Conservation (phyloP, 345 rosid genomes). For the Arabidopsis arenosa region DNA sequence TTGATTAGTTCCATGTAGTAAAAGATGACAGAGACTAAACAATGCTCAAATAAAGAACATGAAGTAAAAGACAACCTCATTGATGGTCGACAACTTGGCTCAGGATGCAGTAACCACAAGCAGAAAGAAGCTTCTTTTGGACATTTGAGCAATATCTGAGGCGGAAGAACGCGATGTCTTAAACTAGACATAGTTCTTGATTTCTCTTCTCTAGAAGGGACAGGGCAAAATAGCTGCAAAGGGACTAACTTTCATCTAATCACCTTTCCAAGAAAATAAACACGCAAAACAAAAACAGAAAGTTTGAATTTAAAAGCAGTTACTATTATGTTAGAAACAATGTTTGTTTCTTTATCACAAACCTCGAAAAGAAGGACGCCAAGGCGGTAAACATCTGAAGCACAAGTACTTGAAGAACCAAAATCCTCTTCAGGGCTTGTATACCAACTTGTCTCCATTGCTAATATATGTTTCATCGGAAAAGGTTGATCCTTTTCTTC, state of each 20-base stretch:
- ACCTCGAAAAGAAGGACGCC: slow-evolving; percentile 98
- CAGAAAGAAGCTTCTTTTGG: slow-evolving; percentile 96
- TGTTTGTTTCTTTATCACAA: slow-evolving; percentile 22
- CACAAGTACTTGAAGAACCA: slow-evolving; percentile 66
- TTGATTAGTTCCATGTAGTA: neutral
- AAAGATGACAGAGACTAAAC: slow-evolving; percentile 11
- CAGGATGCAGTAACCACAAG: slow-evolving; percentile 92
- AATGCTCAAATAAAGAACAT: slow-evolving; percentile 16
- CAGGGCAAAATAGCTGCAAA: slow-evolving; percentile 71
- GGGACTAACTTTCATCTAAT: slow-evolving; percentile 44
- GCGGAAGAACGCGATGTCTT: slow-evolving; percentile 96
- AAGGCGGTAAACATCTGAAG: slow-evolving; percentile 86
- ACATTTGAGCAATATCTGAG: slow-evolving; percentile 81
- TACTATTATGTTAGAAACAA: neutral
- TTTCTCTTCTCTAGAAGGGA: slow-evolving; percentile 73
- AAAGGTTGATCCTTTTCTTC: slow-evolving; percentile 72
- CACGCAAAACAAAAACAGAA: slow-evolving; percentile 1
- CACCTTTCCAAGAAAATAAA: slow-evolving; percentile 33
- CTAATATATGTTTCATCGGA: slow-evolving; percentile 88
- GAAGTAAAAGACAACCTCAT: slow-evolving; percentile 54
- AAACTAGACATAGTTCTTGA: slow-evolving; percentile 86
- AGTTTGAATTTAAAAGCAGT: slow-evolving; percentile 27
- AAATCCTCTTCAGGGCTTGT: slow-evolving; percentile 85
- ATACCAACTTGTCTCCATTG: slow-evolving; percentile 88
- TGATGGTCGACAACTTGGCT: slow-evolving; percentile 80